Evolutionary conservation across 1,139 yeast species (phyloP).

Genomic region (Candida sp.): DNA sequence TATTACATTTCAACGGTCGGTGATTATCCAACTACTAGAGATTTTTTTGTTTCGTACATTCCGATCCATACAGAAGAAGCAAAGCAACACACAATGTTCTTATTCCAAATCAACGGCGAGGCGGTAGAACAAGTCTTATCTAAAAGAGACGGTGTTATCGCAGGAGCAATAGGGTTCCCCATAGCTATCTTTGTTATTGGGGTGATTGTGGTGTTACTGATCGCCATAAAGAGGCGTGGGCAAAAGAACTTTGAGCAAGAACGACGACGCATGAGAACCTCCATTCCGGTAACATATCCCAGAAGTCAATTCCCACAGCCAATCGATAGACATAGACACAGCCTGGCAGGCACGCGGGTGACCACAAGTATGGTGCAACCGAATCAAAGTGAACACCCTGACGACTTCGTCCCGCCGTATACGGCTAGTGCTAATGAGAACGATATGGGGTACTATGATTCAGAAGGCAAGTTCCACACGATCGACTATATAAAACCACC

Average conservation of each 20-base stretch:
- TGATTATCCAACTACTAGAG: too few relatives aligned
- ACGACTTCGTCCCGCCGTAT: slow-evolving; percentile 65
- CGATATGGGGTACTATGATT: slow-evolving; percentile 85
- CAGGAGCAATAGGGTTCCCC: background rate
- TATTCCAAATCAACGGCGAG: background rate
- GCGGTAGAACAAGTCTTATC: background rate
- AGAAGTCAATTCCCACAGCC: background rate
- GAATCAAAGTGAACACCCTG: slow-evolving; percentile 33
- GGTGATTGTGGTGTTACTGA: background rate
- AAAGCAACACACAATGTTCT: background rate
- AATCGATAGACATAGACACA: background rate
- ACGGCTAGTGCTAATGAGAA: slow-evolving; percentile 61
- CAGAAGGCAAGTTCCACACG: slow-evolving; percentile 58
- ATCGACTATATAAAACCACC: slow-evolving; percentile 32
- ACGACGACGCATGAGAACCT: background rate
- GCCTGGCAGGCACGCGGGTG: too few relatives aligned
- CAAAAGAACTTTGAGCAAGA: background rate
- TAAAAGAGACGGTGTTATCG: background rate
- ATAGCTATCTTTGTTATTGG: background rate
- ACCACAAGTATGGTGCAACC: slow-evolving; percentile 25
- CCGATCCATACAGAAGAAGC: background rate
- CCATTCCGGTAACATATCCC: background rate
- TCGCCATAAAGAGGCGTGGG: background rate
- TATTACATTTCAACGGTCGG: background rate
- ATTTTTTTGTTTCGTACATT: background rate